Conservation (phyloP, 306 rosid species). For the Sechiopsis laciniata region DNA sequence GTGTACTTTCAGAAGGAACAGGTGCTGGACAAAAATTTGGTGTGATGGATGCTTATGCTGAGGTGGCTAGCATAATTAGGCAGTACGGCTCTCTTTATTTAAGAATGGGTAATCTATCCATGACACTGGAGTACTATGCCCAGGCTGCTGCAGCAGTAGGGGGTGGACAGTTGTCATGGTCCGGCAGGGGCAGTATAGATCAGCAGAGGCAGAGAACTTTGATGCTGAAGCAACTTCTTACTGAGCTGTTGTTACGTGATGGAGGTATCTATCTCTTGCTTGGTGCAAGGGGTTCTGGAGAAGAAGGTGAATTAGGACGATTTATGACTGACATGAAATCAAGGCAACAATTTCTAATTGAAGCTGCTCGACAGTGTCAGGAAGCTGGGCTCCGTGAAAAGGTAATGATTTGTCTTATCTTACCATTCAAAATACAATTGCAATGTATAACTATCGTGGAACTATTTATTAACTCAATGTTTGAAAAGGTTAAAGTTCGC, state of each 20-base stretch:
- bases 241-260: slow-evolving; percentile 74
- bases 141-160: slow-evolving; percentile 98
- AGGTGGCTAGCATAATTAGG: slow-evolving; percentile 71
- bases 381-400: slow-evolving; percentile 90
- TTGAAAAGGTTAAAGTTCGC: not conserved
- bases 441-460: not conserved
- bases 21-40: slow-evolving; percentile 72
- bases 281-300: slow-evolving; percentile 90
- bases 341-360: slow-evolving; percentile 81
- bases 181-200: slow-evolving; percentile 71
- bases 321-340: slow-evolving; percentile 64
- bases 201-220: slow-evolving; percentile 88
- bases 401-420: slow-evolving; percentile 35
- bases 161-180: slow-evolving; percentile 88
- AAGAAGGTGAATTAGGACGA: slow-evolving; percentile 85
- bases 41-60: slow-evolving; percentile 92
- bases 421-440: not conserved
- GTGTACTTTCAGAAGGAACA: slow-evolving; percentile 70
- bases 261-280: slow-evolving; percentile 81
- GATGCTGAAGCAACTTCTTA: slow-evolving; percentile 96
- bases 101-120: slow-evolving; percentile 61
- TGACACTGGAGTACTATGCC: slow-evolving; percentile 84
- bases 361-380: slow-evolving; percentile 86
- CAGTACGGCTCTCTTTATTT: slow-evolving; percentile 77
- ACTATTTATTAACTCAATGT: not conserved